A percentile compares a stretch with the other conserved stretches of the same genome.
phyloP scores from a whole-genome alignment of 1,284 basidiomycete genomes.

The Boletus mariae region DNA sequence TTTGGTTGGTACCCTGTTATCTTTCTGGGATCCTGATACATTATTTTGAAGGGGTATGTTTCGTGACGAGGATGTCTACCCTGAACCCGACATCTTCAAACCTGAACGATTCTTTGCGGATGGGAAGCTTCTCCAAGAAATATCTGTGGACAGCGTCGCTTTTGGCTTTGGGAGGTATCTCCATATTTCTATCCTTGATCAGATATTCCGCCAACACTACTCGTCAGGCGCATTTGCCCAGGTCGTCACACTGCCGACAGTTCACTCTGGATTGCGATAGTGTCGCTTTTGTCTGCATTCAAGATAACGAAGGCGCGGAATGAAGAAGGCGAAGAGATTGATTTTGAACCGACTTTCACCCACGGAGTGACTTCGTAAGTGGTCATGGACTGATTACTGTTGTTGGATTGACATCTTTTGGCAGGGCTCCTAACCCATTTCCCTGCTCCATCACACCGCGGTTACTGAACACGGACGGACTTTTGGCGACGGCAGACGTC shows the following conservation, averaged over 20 bases:
- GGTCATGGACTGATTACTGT: not conserved
- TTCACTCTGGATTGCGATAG: not conserved
- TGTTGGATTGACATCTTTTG: not conserved
- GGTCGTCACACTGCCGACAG: not conserved
- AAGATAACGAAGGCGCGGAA: not conserved
- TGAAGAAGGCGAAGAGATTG: not conserved
- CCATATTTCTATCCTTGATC: not conserved
- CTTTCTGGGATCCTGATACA: not conserved
- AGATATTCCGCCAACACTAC: not conserved
- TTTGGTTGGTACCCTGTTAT: not conserved
- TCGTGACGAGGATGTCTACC: not conserved
- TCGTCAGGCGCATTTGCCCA: not conserved
- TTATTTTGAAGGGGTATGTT: not conserved
- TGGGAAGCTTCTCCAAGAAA: not conserved
- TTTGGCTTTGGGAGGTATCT: not conserved
- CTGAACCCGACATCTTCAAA: not conserved
- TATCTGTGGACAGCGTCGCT: not conserved
- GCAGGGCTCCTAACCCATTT: not conserved
- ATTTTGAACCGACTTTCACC: not conserved
- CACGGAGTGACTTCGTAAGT: not conserved
- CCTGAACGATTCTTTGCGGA: not conserved
- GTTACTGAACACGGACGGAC: not conserved
- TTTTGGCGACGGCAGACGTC: not conserved
- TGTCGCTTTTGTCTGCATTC: not conserved
- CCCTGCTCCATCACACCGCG: not conserved